Evolutionary conservation across 768 basidiomycete species (phyloP).

Genomic region (Lactarius tabidus): DNA sequence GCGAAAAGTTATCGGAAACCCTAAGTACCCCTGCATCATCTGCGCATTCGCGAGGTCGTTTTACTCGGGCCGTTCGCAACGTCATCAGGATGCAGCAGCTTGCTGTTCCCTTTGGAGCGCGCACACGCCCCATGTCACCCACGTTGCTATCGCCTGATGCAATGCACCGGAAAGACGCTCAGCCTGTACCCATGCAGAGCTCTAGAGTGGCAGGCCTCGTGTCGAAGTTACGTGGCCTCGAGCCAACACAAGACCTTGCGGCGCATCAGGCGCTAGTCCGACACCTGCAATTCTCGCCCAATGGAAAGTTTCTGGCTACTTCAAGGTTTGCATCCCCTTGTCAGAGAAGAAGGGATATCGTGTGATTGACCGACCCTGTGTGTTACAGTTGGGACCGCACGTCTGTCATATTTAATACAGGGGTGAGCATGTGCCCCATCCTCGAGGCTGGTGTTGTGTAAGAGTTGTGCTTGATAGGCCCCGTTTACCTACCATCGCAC

Average conservation of each 20-base stretch:
- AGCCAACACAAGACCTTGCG: conserved; percentile 54
- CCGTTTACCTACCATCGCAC: conserved; percentile 57
- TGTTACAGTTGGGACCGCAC: conserved; percentile 63
- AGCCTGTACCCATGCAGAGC: conserved; percentile 37
- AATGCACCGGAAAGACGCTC: conserved; percentile 18
- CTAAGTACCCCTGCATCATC: conserved; percentile 26
- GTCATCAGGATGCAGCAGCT: conserved; percentile 41
- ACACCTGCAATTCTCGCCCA: conserved; percentile 72
- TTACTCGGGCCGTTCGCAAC: conserved; percentile 42
- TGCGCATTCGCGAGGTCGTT: conserved; percentile 35
- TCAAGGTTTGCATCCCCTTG: conserved; percentile 44
- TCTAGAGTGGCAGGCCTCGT: conserved; percentile 54
- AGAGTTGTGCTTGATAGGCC: conserved; percentile 37
- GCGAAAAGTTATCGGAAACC: conserved; percentile 21
- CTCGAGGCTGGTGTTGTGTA: background rate
- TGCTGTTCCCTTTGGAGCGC: conserved; percentile 28
- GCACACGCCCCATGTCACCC: conserved; percentile 32
- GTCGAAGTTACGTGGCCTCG: conserved; percentile 52
- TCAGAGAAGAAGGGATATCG: conserved; percentile 1
- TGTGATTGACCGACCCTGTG: conserved; percentile 1
- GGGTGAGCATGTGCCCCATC: conserved; percentile 39
- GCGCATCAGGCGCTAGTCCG: conserved; percentile 66
- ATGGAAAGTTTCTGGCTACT: conserved; percentile 70
- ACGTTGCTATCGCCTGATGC: conserved; percentile 24
- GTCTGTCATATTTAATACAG: conserved; percentile 61